Evolutionary conservation across 1,139 yeast genomes (phyloP).

Genomic region (Kodamaea plutei): DNA sequence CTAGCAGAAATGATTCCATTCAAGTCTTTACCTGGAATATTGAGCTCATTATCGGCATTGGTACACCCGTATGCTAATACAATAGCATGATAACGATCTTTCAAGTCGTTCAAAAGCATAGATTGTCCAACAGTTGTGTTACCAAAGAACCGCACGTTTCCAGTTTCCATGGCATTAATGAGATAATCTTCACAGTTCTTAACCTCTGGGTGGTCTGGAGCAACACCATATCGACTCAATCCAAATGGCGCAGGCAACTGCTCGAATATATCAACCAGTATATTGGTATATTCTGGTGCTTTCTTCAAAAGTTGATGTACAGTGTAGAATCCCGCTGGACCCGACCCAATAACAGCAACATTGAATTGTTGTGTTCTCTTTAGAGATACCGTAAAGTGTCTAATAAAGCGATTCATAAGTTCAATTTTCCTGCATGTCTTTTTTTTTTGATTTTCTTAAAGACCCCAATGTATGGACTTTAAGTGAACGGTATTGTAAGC

Average conservation of each 20-base stretch:
- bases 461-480: too few relatives aligned
- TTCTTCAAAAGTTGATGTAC: constrained; percentile 68
- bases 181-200: constrained; percentile 84
- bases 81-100: constrained; percentile 61
- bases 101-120: constrained; percentile 45
- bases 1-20: constrained; percentile 79
- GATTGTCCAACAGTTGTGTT: constrained; percentile 65
- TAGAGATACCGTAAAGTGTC: too few relatives aligned
- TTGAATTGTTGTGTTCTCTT: constrained; percentile 9
- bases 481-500: too few relatives aligned
- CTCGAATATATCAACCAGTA: constrained; percentile 67
- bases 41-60: constrained; percentile 50
- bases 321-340: constrained; percentile 95
- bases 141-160: constrained; percentile 63
- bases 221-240: constrained; percentile 89
- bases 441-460: too few relatives aligned
- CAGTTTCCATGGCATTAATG: constrained; percentile 49
- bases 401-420: too few relatives aligned
- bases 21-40: constrained; percentile 57
- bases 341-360: constrained; percentile 84
- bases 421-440: too few relatives aligned
- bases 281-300: constrained; percentile 25
- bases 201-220: constrained; percentile 98
- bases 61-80: constrained; percentile 83
- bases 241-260: constrained; percentile 89